Evolutionary conservation across 108 stramenopile genomes (phyloP), one percentile per base, ranked within the genome.

Genomic region (Aureococcus anophagefferens): DNA sequence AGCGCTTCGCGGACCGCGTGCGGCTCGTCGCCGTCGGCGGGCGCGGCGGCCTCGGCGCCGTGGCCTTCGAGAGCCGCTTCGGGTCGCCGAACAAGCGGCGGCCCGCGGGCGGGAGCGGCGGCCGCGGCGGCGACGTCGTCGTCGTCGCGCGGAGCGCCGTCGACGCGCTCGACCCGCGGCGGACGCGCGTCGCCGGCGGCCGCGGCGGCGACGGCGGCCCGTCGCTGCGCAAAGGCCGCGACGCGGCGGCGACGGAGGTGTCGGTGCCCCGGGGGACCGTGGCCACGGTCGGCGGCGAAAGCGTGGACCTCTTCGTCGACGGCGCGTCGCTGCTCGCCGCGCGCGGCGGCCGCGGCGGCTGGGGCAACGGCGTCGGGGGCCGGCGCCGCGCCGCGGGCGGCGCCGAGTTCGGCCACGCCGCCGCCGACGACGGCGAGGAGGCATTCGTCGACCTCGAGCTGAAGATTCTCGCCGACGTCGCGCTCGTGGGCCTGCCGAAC

Each of bases 401-500:
- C n/a, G n/a, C n/a, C n/a, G n/a, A n/a, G n/a, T 36, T 40, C 25
- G 44, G 67, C 18, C 4, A 0, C 28, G 29, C 31, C 31, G 67
- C 11, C 9, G 68, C 67, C n/a, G 17, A 45, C 18, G 4, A 18
- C 21, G 62, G 68, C 0, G 33, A 63, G 17, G 62, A 29, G 68
- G 82, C 80, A 30, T 78, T 79, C 72, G 62, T 96, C 35, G 90
- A 92, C 66, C 80, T 99, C 35, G 96, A 98, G 76, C 76, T 99
- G 33, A 94, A 96, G 76, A 78, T 90, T 66, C 91, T 97, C 70
- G 96, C 97, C 0, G 98, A 99, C 72, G 85, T 98, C 67, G 99
- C 96, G 16, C 80, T 98, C 29, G 96, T 99, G 35, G 99, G 99
- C n/a, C 94, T 91, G 76, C 99, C 99, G 0, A 99, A 99, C 79